Evolutionary conservation across 1,284 basidiomycete species (phyloP).

Genomic region (Ganoderma boninense): DNA sequence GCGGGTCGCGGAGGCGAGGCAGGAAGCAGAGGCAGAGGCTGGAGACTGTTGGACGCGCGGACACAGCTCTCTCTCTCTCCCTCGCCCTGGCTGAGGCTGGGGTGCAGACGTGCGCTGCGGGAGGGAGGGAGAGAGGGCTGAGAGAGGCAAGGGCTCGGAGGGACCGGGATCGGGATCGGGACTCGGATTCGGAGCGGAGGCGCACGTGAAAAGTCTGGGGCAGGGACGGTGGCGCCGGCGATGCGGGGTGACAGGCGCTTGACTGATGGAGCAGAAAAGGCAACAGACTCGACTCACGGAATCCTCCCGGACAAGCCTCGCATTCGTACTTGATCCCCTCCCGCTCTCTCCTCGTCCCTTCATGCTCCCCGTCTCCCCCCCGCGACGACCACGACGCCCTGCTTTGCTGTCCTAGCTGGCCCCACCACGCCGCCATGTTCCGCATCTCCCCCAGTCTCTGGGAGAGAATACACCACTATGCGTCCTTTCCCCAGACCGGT

Average conservation of each 20-base stretch:
- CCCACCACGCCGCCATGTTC: conserved; percentile 48
- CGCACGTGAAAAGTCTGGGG: conserved; percentile 3
- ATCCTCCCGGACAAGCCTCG: conserved; percentile 9
- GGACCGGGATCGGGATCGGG: too few species aligned
- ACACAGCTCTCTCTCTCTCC: too few species aligned
- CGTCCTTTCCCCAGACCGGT: conserved; percentile 92
- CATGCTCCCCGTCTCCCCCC: conserved; percentile 11
- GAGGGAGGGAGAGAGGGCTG: background rate
- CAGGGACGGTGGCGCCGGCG: too few species aligned
- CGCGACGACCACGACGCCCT: background rate
- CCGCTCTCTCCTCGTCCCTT: background rate
- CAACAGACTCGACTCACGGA: too few species aligned
- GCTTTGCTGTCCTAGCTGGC: background rate
- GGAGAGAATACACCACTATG: conserved; percentile 95
- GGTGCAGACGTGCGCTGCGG: too few species aligned
- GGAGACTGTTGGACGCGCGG: background rate
- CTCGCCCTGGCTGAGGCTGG: too few species aligned
- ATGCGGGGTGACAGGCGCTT: background rate
- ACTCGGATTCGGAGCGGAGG: background rate
- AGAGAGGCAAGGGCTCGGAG: background rate
- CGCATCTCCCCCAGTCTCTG: conserved; percentile 84
- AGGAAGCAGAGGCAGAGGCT: background rate
- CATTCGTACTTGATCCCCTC: background rate
- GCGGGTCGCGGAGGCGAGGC: background rate
- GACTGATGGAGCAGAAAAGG: conserved; percentile 14